Base-by-base conservation (phyloP, 1,284 basidiomycete species). In the Cerrena zonata region DNA sequence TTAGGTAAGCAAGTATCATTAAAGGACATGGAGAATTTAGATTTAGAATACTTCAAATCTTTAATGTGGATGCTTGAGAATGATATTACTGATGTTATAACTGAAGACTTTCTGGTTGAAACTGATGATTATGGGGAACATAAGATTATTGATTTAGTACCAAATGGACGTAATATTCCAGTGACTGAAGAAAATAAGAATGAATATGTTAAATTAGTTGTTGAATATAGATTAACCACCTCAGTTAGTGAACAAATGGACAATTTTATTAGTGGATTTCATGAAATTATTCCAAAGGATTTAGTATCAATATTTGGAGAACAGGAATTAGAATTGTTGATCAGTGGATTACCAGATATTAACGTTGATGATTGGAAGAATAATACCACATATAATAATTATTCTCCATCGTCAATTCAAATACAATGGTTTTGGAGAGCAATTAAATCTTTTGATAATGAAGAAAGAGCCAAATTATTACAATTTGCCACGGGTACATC, bases 341-440 rank as follows among this genome's bases (percentile, higher is more conserved):
- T 97, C 59, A 97, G 94, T 0, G 95, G 94, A 24, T 89, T 97
- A 21, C 94, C 95, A n/a, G 94, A 96, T 60, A 94, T 99, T 56
- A 94, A 99, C 60, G 93, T 98, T 2, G 95, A 99, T 65, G 95
- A 97, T 68, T 96, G 95, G 89, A 87, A 94, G 58, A 91, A 93
- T 44, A 90, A 94, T 22, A 95, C 92, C 1, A 92, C 94, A 66
- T 89, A 93, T 71, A 90, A 88, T 58, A 90, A 91, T 42, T 91
- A 91, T n/a, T n/a, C 65, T 79, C 76, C 7, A 81, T 86, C 60
- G 88, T 86, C 3, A 95, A 99, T 68, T 89, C 94, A 2, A 92
- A 95, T 62, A 91, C 99, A 53, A 86, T 99, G 95, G 94, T 98
- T 94, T 88, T 99, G 96, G 96, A 83, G 96, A 58, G 94, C 95